Evolutionary conservation across 2,329 filamentous ascomycete species (phyloP).

Genomic region (Sclerotiophoma versabilis): DNA sequence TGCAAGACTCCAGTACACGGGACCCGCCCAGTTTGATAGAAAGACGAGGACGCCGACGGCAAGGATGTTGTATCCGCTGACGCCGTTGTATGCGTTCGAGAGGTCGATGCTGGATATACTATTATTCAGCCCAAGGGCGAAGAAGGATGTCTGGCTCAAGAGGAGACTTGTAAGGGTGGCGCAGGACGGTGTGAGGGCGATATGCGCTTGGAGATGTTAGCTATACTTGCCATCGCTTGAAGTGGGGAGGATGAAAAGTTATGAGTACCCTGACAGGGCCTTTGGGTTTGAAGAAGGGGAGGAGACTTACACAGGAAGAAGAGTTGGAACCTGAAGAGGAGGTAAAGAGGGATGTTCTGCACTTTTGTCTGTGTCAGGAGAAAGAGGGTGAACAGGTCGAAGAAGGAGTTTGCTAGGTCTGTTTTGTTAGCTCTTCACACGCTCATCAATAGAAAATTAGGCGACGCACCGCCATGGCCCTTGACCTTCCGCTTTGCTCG

Average conservation of each 20-base stretch:
- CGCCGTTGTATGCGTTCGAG: constrained; percentile 92
- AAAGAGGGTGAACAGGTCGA: constrained; percentile 75
- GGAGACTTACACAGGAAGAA: constrained; percentile 54
- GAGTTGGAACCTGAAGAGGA: constrained; percentile 73
- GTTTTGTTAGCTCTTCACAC: constrained; percentile 21
- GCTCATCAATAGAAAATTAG: no score
- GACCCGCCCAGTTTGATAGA: constrained; percentile 87
- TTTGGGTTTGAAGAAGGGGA: not conserved
- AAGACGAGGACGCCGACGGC: constrained; percentile 86
- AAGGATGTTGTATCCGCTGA: constrained; percentile 79
- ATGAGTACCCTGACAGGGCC: no score
- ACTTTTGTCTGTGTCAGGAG: constrained; percentile 86
- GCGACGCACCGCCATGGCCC: constrained; percentile 38
- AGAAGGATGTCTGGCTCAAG: constrained; percentile 83
- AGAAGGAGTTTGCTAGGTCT: constrained; percentile 58
- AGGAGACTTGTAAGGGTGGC: constrained; percentile 76
- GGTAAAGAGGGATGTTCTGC: constrained; percentile 84
- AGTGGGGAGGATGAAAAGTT: no score
- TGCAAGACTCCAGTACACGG: constrained; percentile 83
- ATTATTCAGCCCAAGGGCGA: constrained; percentile 89
- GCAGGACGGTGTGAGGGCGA: constrained; percentile 60
- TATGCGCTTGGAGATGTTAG: constrained; percentile 35
- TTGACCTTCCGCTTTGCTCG: constrained; percentile 20
- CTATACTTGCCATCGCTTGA: no score
- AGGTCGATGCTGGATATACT: constrained; percentile 95